Base-by-base conservation (phyloP, 352 stramenopile species). In the Phytophthora hybrid region DNA sequence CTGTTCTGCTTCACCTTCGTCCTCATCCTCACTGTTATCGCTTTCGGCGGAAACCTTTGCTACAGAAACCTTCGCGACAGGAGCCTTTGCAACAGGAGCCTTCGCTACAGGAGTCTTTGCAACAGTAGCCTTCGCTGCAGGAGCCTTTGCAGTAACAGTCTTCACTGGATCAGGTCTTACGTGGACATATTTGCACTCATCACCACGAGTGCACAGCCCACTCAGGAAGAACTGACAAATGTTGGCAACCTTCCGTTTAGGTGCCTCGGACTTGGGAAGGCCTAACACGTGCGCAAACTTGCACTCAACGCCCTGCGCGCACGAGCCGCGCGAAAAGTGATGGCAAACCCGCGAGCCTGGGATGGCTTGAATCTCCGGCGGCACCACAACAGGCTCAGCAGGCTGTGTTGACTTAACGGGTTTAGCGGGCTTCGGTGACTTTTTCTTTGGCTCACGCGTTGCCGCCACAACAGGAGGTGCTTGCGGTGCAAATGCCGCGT, bases 291-390 rank as follows among this genome's bases (percentile, higher is more conserved):
- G 85, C 3, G 82, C 83, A 61, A 78, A 89, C 18, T 21, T 60
- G 55, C 82, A 90, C 7, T 39, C 65, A 0, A 59, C 59, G 11
- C 83, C 87, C 14, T 76, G 46, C 0, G 63, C 69, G 46, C 87
- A 94, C 34, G 76, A 76, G 18, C 87, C 84, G 31, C 78, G 78
- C 26, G 77, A 63, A 59, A 91, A 94, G 66, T 92, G 78, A 47
- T 75, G 77, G 63, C 87, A 94, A 37, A 92, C 63, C 14, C 77
- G 39, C 8, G 31, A 67, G 23, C 44, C 63, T 49, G 83, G 74
- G 39, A 92, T 80, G 7, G 29, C 66, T 39, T 74, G 63, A 29
- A 83, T 76, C 13, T 82, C 71, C 4, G 67, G 41, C 4, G 57
- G 18, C 9, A 75, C 49, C 58, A 52, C 70, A 16, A 26, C 13